These are phyloP conservation scores for Lepidium africanum DNA, from an alignment of 345 rosid species.

Conservation along the genomic window DNA sequence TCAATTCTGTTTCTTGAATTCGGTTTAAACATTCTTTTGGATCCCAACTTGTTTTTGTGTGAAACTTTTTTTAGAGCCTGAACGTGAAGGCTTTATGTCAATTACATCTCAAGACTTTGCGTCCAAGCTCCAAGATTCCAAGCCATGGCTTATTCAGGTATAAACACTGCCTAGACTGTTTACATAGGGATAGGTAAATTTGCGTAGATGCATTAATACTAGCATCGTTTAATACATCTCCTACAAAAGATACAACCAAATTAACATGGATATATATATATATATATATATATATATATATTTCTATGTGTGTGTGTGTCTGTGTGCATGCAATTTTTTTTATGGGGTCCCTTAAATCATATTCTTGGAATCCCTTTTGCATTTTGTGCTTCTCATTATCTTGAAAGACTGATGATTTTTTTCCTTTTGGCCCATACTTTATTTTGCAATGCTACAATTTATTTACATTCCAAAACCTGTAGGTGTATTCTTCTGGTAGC, in stretches of 20 bases:
- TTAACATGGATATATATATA: background rate
- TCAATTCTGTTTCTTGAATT: background rate
- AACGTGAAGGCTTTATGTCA: slow-evolving; percentile 35
- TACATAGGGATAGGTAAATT: background rate
- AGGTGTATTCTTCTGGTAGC: slow-evolving; percentile 81
- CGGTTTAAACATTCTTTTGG: background rate
- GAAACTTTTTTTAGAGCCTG: slow-evolving; percentile 28
- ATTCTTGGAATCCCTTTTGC: background rate
- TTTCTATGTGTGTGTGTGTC: no score
- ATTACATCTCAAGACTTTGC: slow-evolving; percentile 44
- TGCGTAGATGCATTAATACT: background rate
- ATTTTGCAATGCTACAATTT: background rate
- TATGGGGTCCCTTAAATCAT: background rate
- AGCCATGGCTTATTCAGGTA: slow-evolving; percentile 62
- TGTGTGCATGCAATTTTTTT: background rate
- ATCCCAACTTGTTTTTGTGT: slow-evolving; percentile 4
- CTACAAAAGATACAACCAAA: background rate
- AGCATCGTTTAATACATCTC: background rate
- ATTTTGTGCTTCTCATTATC: background rate
- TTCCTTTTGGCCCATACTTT: background rate
- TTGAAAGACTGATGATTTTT: background rate
- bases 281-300: no score
- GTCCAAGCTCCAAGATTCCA: slow-evolving; percentile 31
- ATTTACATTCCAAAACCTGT: background rate
- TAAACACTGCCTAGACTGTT: background rate